Evolutionary conservation across 331 rosid species (phyloP), one percentile per base, ranked within the genome.

Genomic region (Malus hybrid): DNA sequence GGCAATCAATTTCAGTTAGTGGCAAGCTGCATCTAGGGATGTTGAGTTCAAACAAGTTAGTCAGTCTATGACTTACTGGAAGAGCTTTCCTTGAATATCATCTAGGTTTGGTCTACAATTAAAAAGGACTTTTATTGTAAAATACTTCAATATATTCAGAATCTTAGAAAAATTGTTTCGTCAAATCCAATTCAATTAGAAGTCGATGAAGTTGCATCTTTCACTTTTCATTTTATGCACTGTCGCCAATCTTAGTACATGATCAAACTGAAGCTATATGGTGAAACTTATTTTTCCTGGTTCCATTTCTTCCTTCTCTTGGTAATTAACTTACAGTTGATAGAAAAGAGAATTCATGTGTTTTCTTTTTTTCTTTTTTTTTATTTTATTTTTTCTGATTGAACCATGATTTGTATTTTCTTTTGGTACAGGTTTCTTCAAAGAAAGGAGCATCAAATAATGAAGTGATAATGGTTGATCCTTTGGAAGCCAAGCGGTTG

Each of bases 391-490:
- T 16, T 16, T 18, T 24, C 29, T 6, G 44, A 31, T 36, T 39
- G 60, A 71, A 33, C 55, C 10, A 6, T 67, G 10, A 59, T 74
- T 12, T 8, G 11, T 75, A 62, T 33, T 24, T 12, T 42, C 8
- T 67, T 57, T 59, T 66, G 52, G 69, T 61, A 72, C 81, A 95
- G 99, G 92, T 79, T 29, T 87, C 93, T 83, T 81, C 91, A 33
- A 84, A 82, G 39, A 89, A 74, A 81, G 55, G 73, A 55, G 90
- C 83, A 61, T 80, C 84, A 73, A 83, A 73, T 1, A 81, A 72
- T 5, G 82, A 88, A 72, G 91, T 88, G 76, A 88, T 84, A 79
- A 92, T 95, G 99, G 99, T 95, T 71, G 99, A 95, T 82, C 99
- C 99, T 57, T 85, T 86, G 59, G 99, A 92, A 80, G 99, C 99